A percentile compares a stretch with the other conserved stretches of the same genome.
phyloP scores from a whole-genome alignment of 345 rosid genomes.

The Hypericum androsaemum region DNA sequence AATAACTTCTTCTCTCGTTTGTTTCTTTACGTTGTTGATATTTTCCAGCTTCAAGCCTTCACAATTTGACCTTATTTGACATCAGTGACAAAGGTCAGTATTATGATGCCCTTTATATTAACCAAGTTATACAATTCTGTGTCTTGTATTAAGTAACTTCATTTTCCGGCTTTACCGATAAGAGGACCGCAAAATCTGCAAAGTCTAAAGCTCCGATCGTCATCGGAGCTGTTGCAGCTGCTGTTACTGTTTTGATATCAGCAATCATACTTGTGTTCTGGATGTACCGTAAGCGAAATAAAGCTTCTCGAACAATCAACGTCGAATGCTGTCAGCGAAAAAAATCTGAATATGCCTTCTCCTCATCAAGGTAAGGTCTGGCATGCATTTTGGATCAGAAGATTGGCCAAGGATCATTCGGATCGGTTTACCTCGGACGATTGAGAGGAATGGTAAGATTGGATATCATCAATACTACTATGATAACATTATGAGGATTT shows the following conservation, averaged over 20 bases:
- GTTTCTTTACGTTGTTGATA: no score
- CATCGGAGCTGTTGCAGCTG: constrained; percentile 18
- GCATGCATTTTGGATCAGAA: constrained; percentile 8
- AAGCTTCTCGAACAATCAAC: constrained; percentile 7
- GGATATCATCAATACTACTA: no score
- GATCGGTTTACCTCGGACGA: constrained; percentile 25
- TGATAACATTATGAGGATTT: no score
- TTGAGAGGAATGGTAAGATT: constrained; percentile 17
- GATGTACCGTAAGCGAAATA: constrained; percentile 10
- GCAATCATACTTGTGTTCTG: constrained; percentile 10
- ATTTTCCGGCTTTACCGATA: constrained; percentile 13
- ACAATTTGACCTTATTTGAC: constrained; percentile 14
- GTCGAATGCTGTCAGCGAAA: constrained; percentile 3
- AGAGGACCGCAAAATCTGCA: constrained; percentile 6
- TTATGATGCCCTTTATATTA: not conserved
- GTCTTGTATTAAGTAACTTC: not conserved
- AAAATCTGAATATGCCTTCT: not conserved
- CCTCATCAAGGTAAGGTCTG: not conserved
- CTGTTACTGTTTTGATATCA: constrained; percentile 6
- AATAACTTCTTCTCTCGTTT: not conserved
- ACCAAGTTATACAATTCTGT: not conserved
- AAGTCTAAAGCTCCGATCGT: constrained; percentile 6
- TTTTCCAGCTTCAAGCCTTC: constrained; percentile 12
- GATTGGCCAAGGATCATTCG: constrained; percentile 33
- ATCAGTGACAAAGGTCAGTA: constrained; percentile 14